These are phyloP conservation scores for Austroboletus sp. DNA, from an alignment of 1,284 basidiomycete genomes.

Conservation along the genomic window DNA sequence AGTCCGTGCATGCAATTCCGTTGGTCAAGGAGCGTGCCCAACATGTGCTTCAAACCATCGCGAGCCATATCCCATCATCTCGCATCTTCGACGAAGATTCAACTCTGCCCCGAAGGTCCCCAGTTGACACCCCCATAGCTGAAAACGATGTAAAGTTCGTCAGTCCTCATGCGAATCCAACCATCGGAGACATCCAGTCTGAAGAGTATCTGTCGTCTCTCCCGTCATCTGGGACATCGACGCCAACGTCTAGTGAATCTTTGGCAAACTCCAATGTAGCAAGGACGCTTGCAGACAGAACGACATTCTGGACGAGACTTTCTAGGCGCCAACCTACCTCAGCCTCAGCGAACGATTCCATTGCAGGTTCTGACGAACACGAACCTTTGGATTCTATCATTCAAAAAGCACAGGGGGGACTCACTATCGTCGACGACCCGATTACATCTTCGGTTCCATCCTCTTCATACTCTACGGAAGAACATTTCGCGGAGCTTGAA, in stretches of 20 bases:
- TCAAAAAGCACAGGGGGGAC: constrained; percentile 41
- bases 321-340: constrained; percentile 38
- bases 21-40: constrained; percentile 55
- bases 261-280: constrained; percentile 46
- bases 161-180: constrained; percentile 29
- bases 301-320: constrained; percentile 66
- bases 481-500: constrained; percentile 65
- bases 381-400: constrained; percentile 49
- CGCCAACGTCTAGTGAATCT: constrained; percentile 47
- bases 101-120: constrained; percentile 13
- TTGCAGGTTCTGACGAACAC: constrained; percentile 30
- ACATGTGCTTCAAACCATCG: constrained; percentile 45
- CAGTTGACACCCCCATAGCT: constrained; percentile 43
- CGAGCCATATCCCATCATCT: constrained; percentile 46
- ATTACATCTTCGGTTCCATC: constrained; percentile 56
- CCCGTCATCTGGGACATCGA: constrained; percentile 50
- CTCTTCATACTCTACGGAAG: constrained; percentile 52
- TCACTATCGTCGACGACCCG: constrained; percentile 45
- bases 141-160: constrained; percentile 38
- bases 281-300: constrained; percentile 53
- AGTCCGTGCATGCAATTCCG: constrained; percentile 61
- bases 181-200: constrained; percentile 10
- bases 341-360: constrained; percentile 6
- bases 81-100: constrained; percentile 32
- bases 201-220: constrained; percentile 33